Evolutionary conservation across 345 rosid genomes (phyloP), one percentile per base, ranked within the genome.

Genomic region (Lepidium aucheri): DNA sequence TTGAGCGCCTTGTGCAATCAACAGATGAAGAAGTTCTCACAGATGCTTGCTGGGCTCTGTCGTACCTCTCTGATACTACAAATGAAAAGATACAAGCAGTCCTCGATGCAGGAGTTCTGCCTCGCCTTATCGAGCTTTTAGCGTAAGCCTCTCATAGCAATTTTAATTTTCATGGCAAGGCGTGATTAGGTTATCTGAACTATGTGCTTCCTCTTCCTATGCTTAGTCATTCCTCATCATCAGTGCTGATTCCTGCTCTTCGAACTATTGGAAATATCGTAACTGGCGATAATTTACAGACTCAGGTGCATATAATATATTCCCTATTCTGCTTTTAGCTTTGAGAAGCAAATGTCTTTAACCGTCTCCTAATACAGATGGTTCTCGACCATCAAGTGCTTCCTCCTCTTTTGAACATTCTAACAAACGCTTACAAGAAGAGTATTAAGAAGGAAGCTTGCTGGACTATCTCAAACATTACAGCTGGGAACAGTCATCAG

Each of bases 401-500:
- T 68, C 92, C 97, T 9, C 69, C 82, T 73, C 86, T 90, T 39
- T 55, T 80, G 65, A 77, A 83, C 72, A 75, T 90, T 39, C 56
- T 90, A 73, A 78, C 76, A 3, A 81, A 77, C 41, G 78, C 74
- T 53, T 79, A 81, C 71, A 87, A 90, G 77, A 87, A 86, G 81
- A 90, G 92, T 75, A 85, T 90, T 67, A 87, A 82, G 82, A 90
- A 90, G 81, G 91, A 87, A 85, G 90, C 97, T 15, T 90, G 97
- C 59, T 90, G 97, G 97, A 87, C 95, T 39, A 83, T 90, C 64
- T 90, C 97, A 10, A 90, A 90, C 67, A 90, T 90, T 45, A 86
- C 95, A 13, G 95, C 97, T 79, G 97, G 97, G 50, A 83, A 83
- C 74, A 74, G 8, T 13, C 8, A 20, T 20, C 80, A 76, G 77